Evolutionary conservation across 2,329 filamentous ascomycete species (phyloP), one percentile per base, ranked within the genome.

Genomic region (Grosmannia serpens): DNA sequence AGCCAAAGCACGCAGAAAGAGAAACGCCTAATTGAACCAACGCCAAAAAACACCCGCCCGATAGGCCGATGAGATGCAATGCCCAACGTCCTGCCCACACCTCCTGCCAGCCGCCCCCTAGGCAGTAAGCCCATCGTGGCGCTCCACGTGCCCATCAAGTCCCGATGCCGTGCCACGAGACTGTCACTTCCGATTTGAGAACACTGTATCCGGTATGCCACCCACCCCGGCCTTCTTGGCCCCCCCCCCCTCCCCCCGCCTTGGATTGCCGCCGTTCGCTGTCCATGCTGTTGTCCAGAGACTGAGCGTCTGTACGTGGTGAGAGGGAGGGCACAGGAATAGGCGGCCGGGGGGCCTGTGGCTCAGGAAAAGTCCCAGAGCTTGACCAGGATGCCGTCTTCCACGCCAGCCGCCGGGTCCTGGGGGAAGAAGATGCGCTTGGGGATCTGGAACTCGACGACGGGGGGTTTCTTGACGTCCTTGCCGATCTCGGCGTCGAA

Each of bases 391-490:
- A 86, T 69, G 60, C 73, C 80, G 64, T 86, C 79, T 58, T 80
- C 74, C 17, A 74, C 68, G 49, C 69, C 75, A 6, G 75, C 73
- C 13, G 70, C 71, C 11, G 69, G 67, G 33, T 82, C 79, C 15
- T 82, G 75, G 0, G 78, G 74, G 55, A 79, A 65, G 56, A 95
- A 87, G 47, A 96, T 87, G 65, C 79, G 84, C 75, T 94, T 94
- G 9, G 92, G 91, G 62, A 99, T 96, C 71, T 94, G 89, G 71
- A 88, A 96, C 71, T 97, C 94, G 55, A 97, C 84, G 15, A 94
- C 90, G 0, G 92, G 91, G 7, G 83, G 77, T 70, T 92, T 96
- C 74, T 87, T 95, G 62, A 96, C 77, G 50, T 89, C 84, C 72
- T 92, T 95, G 60, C 80, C 78, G 62, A 96, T 77, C 70, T 99